Evolutionary conservation across 192 early-diverging fungal species (phyloP), one percentile per base, ranked within the genome.

Genomic region (Dimargaris cristalligena): DNA sequence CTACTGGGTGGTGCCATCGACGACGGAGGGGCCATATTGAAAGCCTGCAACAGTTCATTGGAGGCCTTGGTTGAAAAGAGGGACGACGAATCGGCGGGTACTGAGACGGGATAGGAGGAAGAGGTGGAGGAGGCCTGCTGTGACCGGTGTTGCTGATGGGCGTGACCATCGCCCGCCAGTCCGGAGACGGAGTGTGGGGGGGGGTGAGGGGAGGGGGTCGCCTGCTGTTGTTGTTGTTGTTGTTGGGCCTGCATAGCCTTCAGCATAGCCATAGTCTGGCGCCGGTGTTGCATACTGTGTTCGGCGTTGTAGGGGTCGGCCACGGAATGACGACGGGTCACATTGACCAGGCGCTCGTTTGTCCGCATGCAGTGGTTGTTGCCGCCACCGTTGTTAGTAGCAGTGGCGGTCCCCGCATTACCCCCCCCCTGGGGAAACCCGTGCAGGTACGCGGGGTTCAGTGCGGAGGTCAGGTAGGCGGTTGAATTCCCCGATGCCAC

Each of bases 31-130:
- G 44, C 4, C 6, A 34, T 35, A 16, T 34, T 34, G 14, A 44
- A 49, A 13, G 48, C 58, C 3, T 64, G 51, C 23, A 51, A 35
- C 35, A n/a, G n/a, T n/a, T n/a, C n/a, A n/a, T n/a, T n/a, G n/a
- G n/a, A n/a, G n/a, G n/a, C n/a, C n/a, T n/a, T n/a, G n/a, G n/a
- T n/a, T n/a, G n/a, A n/a, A n/a, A n/a, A n/a, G n/a, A n/a, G n/a
- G n/a, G n/a, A n/a, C n/a, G n/a, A n/a, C n/a, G n/a, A n/a, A n/a
- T n/a, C n/a, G n/a, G n/a, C n/a, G n/a, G n/a, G n/a, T n/a, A n/a
- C n/a, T n/a, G n/a, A n/a, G n/a, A n/a, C n/a, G n/a, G n/a, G n/a
- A n/a, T n/a, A n/a, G n/a, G n/a, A n/a, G n/a, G n/a, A n/a, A n/a
- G n/a, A n/a, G n/a, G n/a, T n/a, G n/a, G n/a, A n/a, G n/a, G n/a